phyloP scores from a whole-genome alignment of 2,329 filamentous ascomycete species.

The Purpureocillium takamizusanense region DNA sequence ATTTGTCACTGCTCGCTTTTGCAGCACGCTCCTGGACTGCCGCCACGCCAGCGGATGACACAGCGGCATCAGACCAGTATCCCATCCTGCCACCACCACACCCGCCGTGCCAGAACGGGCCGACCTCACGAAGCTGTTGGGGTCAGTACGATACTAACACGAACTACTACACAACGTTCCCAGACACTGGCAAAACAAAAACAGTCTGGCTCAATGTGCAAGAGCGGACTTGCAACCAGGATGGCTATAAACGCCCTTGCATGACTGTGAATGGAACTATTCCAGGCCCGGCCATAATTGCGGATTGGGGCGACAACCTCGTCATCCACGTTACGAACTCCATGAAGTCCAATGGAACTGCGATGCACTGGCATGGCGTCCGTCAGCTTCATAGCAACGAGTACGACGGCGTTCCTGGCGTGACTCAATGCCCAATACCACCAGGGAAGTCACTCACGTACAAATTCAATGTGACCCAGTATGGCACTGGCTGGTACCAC shows the following conservation, averaged over 20 bases:
- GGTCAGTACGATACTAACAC: too few species aligned
- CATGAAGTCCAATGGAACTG: slow-evolving; percentile 43
- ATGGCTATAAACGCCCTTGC: not conserved
- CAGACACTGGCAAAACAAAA: too few species aligned
- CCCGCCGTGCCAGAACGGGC: too few species aligned
- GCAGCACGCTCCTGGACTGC: too few species aligned
- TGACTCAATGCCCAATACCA: slow-evolving; percentile 41
- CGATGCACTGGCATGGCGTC: slow-evolving; percentile 56
- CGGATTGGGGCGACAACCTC: slow-evolving; percentile 41
- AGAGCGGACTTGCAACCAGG: too few species aligned
- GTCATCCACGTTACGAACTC: slow-evolving; percentile 45
- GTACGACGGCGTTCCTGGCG: slow-evolving; percentile 44
- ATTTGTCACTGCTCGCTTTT: too few species aligned
- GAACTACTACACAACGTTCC: too few species aligned
- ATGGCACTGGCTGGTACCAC: slow-evolving; percentile 52
- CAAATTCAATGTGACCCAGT: slow-evolving; percentile 44
- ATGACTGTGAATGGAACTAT: slow-evolving; percentile 47
- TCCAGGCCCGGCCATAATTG: slow-evolving; percentile 50
- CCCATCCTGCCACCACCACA: too few species aligned
- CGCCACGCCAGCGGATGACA: too few species aligned
- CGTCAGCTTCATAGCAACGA: slow-evolving; percentile 44
- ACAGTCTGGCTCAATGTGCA: too few species aligned
- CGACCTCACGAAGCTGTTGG: too few species aligned
- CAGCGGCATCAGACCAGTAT: too few species aligned
- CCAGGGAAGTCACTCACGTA: slow-evolving; percentile 46